These are phyloP conservation scores for Emergomyces africanus DNA, from an alignment of 2,329 filamentous ascomycete genomes.

Conservation along the genomic window DNA sequence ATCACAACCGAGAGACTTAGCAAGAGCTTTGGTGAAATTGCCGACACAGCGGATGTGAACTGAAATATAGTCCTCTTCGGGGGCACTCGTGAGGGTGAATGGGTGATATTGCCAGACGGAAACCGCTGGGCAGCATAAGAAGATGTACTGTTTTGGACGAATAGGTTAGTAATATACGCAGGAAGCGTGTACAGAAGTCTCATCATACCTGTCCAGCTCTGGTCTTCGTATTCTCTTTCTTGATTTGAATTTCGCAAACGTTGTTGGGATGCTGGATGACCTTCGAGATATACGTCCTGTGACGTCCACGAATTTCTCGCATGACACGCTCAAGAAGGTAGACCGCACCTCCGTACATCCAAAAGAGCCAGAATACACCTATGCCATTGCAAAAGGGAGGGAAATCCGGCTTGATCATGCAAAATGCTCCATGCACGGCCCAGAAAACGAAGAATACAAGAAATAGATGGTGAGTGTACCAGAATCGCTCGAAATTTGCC, in stretches of 20 bases:
- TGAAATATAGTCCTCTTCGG: conserved; percentile 82
- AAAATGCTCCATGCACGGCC: conserved; percentile 80
- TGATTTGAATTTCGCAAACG: conserved; percentile 83
- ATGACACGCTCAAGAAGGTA: conserved; percentile 71
- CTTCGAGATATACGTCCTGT: conserved; percentile 79
- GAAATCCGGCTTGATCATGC: conserved; percentile 78
- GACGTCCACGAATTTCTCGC: conserved; percentile 63
- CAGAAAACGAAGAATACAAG: conserved; percentile 83
- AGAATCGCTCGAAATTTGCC: conserved; percentile 79
- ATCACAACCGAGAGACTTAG: conserved; percentile 61
- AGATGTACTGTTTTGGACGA: conserved; percentile 51
- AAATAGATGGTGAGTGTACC: conserved; percentile 83
- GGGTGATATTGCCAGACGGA: conserved; percentile 84
- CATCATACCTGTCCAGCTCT: conserved; percentile 52
- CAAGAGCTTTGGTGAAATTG: conserved; percentile 62
- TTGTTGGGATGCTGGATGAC: conserved; percentile 83
- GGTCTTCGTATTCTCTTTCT: conserved; percentile 76
- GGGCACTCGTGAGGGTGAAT: conserved; percentile 74
- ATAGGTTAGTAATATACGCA: background rate
- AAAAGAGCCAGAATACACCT: conserved; percentile 82
- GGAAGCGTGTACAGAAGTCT: background rate
- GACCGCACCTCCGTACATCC: conserved; percentile 70
- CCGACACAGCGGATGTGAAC: conserved; percentile 75
- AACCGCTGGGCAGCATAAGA: conserved; percentile 74
- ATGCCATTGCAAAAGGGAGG: conserved; percentile 57